phyloP scores from a whole-genome alignment of 1,139 yeast species.

The Saccharomyces pastorianus region DNA sequence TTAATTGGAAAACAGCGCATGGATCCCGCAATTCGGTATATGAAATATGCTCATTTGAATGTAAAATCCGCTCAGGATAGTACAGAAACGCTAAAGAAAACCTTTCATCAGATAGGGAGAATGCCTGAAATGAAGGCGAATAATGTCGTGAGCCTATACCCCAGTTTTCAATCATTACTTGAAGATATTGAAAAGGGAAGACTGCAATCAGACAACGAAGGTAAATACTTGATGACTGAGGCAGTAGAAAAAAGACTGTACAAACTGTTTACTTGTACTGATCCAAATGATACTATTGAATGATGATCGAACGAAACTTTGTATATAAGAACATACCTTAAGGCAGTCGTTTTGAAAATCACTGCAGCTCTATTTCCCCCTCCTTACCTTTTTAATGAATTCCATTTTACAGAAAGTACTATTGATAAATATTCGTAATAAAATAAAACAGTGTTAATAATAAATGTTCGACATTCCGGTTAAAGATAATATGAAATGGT shows the following conservation, averaged over 20 bases:
- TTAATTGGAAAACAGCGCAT: conserved; percentile 46
- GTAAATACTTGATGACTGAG: conserved; percentile 36
- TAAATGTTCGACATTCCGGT: neutral
- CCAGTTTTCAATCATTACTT: conserved; percentile 36
- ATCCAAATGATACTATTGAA: conserved; percentile 40
- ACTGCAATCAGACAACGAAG: conserved; percentile 30
- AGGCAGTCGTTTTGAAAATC: conserved; percentile 3
- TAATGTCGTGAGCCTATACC: conserved; percentile 32
- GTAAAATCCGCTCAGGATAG: conserved; percentile 48
- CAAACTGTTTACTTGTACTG: conserved; percentile 41
- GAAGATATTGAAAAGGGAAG: conserved; percentile 28
- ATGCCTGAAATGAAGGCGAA: conserved; percentile 41
- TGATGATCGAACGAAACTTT: neutral
- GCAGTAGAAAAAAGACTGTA: conserved; percentile 40
- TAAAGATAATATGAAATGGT: neutral
- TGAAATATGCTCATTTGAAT: conserved; percentile 44
- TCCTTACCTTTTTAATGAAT: conserved; percentile 27
- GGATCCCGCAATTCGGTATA: conserved; percentile 49
- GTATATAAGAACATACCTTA: conserved; percentile 1
- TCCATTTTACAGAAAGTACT: conserved; percentile 37
- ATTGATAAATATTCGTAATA: neutral
- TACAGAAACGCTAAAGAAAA: conserved; percentile 40
- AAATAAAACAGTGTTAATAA: conserved; percentile 1
- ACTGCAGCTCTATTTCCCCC: neutral
- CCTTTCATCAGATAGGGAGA: conserved; percentile 47